Evolutionary conservation across 2,329 filamentous ascomycete genomes (phyloP), one percentile per base, ranked within the genome.

Genomic region (Coniochaeta sp.): DNA sequence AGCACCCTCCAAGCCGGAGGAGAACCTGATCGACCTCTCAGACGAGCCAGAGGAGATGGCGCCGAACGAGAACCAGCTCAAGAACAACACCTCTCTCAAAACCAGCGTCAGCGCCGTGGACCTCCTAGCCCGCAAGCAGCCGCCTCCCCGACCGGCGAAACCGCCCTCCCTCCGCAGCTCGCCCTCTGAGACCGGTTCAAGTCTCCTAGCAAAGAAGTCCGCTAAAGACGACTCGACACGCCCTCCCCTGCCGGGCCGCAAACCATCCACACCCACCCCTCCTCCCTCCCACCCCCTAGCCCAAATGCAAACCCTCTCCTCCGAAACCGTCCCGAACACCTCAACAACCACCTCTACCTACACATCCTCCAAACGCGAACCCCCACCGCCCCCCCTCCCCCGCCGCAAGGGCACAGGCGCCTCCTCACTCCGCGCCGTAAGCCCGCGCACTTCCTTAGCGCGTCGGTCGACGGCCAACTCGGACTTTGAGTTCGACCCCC

Each of bases 41-140:
- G 77, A 80, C 13, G 76, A 81, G 49, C 72, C 77, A 0, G 66
- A 70, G 46, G 64, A 70, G 31, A 60, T 61, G 2, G 66, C 58
- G 3, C 51, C 69, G 1, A 66, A 71, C 46, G 61, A 70, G 20
- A 62, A 70, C 5, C n/a, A n/a, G n/a, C 47, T 63, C 12, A 59
- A 85, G 62, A 85, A 86, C 6, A 85, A 85, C 1, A 85, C 86
- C 0, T 65, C 74, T 51, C 77, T 81, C 54, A 92, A 92, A 66
- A 83, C 85, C 53, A 86, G 91, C 51, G 86, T 80, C 0, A 55
- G 57, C 8, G 49, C 51, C 18, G 47, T 57, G 9, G 57, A 59
- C 26, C 31, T 57, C 3, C 49, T 55, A 1, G 22, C 52, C 8
- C 54, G 61, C 3, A 71, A 71, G 50, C 62, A 67, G 8, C 71